A percentile compares a stretch with the other conserved stretches of the same genome.
These are phyloP conservation scores for Aurinia saxatilis DNA, from an alignment of 345 rosid genomes.

Conservation along the genomic window DNA sequence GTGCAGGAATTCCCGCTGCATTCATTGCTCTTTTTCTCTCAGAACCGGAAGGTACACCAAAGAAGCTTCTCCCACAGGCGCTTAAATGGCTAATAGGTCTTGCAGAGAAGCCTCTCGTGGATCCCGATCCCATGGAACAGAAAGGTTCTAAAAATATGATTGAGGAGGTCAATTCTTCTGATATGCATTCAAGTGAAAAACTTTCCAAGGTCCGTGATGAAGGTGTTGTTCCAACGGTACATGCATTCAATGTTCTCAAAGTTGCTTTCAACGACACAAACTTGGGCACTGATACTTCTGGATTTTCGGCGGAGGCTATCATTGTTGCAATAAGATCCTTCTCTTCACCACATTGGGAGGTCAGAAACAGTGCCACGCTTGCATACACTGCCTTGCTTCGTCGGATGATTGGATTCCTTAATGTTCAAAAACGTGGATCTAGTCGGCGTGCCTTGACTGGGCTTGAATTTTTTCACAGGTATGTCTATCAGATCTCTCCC, in stretches of 20 bases:
- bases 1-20: conserved; percentile 99
- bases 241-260: conserved; percentile 88
- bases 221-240: conserved; percentile 91
- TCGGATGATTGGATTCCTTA: conserved; percentile 87
- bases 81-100: conserved; percentile 79
- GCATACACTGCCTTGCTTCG: conserved; percentile 89
- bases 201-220: conserved; percentile 83
- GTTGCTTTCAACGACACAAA: conserved; percentile 91
- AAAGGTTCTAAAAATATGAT: conserved; percentile 18
- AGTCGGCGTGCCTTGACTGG: conserved; percentile 78
- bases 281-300: conserved; percentile 92
- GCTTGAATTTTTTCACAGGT: conserved; percentile 97
- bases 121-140: conserved; percentile 26
- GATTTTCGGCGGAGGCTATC: conserved; percentile 91
- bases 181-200: conserved; percentile 35
- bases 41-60: conserved; percentile 91
- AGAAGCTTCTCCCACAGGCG: conserved; percentile 86
- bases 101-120: conserved; percentile 50
- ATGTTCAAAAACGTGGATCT: conserved; percentile 87
- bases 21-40: conserved; percentile 87
- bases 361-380: conserved; percentile 87
- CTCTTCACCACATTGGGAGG: conserved; percentile 97
- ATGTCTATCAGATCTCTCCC: conserved; percentile 5
- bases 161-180: conserved; percentile 27
- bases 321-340: conserved; percentile 70